phyloP scores from a whole-genome alignment of 345 rosid species.

The Leavenworthia alabamica region DNA sequence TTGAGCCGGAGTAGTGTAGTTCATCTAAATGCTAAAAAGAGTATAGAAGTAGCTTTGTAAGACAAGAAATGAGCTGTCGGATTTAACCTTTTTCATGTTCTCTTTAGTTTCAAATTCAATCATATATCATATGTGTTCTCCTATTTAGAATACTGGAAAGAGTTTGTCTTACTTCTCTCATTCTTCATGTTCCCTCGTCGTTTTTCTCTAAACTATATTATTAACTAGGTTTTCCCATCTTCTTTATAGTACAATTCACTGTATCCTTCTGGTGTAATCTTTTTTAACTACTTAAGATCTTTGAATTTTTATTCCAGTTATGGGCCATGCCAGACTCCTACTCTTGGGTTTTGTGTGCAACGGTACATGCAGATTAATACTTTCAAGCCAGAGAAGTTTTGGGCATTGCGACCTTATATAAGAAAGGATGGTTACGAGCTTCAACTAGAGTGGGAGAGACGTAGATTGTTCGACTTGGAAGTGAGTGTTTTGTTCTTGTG shows the following conservation, averaged over 20 bases:
- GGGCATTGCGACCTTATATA: constrained; percentile 64
- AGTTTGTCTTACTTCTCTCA: background rate
- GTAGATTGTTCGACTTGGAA: constrained; percentile 73
- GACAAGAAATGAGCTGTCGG: background rate
- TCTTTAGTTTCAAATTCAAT: background rate
- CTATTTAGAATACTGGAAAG: background rate
- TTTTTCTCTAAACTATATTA: background rate
- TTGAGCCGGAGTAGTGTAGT: background rate
- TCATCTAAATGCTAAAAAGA: background rate
- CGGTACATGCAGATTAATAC: constrained; percentile 83
- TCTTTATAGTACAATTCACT: background rate
- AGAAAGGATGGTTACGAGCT: constrained; percentile 65
- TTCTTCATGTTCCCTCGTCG: background rate
- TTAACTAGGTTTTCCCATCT: background rate
- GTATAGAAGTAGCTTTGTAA: background rate
- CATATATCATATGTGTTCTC: background rate
- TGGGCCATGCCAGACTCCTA: constrained; percentile 97
- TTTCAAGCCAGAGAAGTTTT: constrained; percentile 81
- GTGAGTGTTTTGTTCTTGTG: constrained; percentile 41
- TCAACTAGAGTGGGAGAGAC: constrained; percentile 90
- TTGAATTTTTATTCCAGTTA: constrained; percentile 53
- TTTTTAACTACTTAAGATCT: constrained; percentile 13
- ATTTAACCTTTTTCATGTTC: background rate
- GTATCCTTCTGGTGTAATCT: background rate
- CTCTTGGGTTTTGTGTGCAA: constrained; percentile 95